Evolutionary conservation across 2,329 filamentous ascomycete species (phyloP), one percentile per base, ranked within the genome.

Genomic region (Colletotrichum paranaense): DNA sequence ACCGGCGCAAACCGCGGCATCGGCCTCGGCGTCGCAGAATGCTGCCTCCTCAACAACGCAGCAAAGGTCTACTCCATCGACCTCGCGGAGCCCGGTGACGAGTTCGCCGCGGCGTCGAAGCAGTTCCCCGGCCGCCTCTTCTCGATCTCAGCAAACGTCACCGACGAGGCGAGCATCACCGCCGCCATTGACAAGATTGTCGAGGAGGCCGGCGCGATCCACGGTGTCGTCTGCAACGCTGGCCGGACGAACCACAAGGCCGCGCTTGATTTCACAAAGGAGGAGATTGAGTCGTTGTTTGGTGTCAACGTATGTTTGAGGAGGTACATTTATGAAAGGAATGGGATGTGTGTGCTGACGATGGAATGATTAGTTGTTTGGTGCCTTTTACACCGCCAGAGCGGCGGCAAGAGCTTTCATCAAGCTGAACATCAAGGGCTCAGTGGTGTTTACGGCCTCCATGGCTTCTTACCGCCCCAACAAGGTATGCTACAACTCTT

Each of bases 221-320:
- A 88, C 68, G 87, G 87, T 14, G 86, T 89, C 80, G 85, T 88
- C 3, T 84, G 82, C 28, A 88, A 89, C 72, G 87, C 87, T 0
- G 86, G 87, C 16, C 79, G 84, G 16, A 89, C 86, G 14, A 87
- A 88, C 75, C 87, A 88, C 75, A 88, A 88, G 76, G 78, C 86
- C 2, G 87, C 86, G 0, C 78, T 88, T 6, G 86, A 89, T 28
- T 88, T 79, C 58, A 75, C 69, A 24, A 69, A 73, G n/a, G 77
- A 75, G 3, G 75, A 79, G 67, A 65, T 78, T 9, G 74, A 78
- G 65, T 82, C 69, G 82, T 80, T 75, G 5, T 76, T 76, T n/a
- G 60, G 68, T 42, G 69, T 76, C 42, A 76, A 76, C 63, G 73
- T 76, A 56, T 28, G 73, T 55, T 7, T 11, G 30, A 38, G 2